A percentile compares a stretch with the other conserved stretches of the same genome.
Evolutionary conservation across 225 moss, liverwort and hornwort genomes (phyloP).

Genomic region (Marchantia polymorpha): DNA sequence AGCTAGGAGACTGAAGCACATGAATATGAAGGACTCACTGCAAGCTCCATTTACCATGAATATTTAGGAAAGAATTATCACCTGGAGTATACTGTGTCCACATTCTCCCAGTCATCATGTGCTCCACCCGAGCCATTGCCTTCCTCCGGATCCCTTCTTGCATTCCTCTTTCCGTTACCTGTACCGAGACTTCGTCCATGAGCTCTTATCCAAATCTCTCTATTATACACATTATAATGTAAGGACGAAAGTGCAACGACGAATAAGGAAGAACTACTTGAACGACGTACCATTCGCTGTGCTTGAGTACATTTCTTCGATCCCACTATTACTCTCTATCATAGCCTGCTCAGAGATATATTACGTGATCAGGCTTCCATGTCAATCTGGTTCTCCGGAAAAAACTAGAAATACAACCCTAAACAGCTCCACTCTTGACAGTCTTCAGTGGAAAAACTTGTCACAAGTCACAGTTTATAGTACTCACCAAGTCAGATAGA

Average conservation of each 20-base stretch:
- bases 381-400: neutral
- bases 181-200: neutral
- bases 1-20: neutral
- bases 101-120: constrained; percentile 36
- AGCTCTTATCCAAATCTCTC: neutral
- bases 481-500: too few relatives aligned
- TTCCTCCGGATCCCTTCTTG: constrained; percentile 1
- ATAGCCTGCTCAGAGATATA: constrained; percentile 24
- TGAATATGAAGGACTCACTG: neutral
- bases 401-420: neutral
- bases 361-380: neutral
- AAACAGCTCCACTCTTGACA: neutral
- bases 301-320: constrained; percentile 31
- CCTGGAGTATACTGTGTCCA: constrained; percentile 33
- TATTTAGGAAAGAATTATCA: neutral
- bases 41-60: neutral
- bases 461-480: too few relatives aligned
- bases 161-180: constrained; percentile 37
- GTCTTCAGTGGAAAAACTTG: too few relatives aligned
- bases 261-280: too few relatives aligned
- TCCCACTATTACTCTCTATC: constrained; percentile 33
- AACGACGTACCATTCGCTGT: constrained; percentile 21
- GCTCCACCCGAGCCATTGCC: constrained; percentile 10
- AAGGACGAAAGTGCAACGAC: neutral
- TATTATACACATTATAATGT: neutral